Conservation (phyloP, 2,329 filamentous ascomycete genomes). For the Oidium heveae region DNA sequence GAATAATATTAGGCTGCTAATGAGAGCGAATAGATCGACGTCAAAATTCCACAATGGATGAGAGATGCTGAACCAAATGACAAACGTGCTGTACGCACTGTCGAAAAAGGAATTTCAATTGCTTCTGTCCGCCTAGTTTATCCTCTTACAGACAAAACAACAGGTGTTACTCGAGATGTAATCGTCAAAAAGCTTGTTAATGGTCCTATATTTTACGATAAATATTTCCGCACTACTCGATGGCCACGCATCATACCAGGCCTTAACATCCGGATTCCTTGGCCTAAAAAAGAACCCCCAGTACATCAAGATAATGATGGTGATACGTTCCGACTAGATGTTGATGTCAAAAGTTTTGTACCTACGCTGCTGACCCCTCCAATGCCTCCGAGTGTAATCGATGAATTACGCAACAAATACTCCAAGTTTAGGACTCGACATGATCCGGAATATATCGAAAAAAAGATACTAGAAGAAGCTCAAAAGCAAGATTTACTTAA, state of each 20-base stretch:
- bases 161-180: constrained; percentile 42
- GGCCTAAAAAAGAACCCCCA: constrained; percentile 33
- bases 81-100: constrained; percentile 18
- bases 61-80: constrained; percentile 16
- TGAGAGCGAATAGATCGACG: constrained; percentile 16
- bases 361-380: constrained; percentile 57
- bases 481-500: constrained; percentile 15
- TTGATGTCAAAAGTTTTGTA: constrained; percentile 49
- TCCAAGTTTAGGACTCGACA: constrained; percentile 61
- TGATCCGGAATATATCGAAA: constrained; percentile 43
- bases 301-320: constrained; percentile 26
- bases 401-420: constrained; percentile 69
- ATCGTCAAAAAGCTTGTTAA: constrained; percentile 48
- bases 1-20: neutral
- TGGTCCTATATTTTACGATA: constrained; percentile 23
- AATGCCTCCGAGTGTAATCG: constrained; percentile 52
- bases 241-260: constrained; percentile 41
- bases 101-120: constrained; percentile 35
- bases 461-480: constrained; percentile 33
- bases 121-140: constrained; percentile 59
- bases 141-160: constrained; percentile 39
- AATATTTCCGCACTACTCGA: constrained; percentile 20
- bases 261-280: constrained; percentile 48
- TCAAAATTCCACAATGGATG: constrained; percentile 18
- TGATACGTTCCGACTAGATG: constrained; percentile 55